Base-by-base conservation (phyloP, 768 basidiomycete species). In the Pleurotus tuber-regium region DNA sequence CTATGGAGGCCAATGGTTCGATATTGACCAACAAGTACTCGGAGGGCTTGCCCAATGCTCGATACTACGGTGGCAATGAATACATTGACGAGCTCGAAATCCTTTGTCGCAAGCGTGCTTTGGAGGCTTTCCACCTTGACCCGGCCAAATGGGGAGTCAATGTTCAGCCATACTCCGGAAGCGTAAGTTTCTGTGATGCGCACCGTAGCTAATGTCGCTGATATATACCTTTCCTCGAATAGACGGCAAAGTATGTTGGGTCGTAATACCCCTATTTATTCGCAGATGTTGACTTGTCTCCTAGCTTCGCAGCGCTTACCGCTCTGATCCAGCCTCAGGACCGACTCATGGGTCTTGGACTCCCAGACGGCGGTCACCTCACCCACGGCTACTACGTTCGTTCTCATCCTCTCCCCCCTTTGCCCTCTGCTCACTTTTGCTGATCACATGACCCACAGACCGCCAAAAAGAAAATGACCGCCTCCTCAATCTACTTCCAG, bases 1-100 rank as follows among this genome's bases (percentile, higher is more conserved):
- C 91, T 47, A 95, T 98, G 88, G 91, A 98, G 72, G 96, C 95
- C 57, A 98, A 98, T 72, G 97, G 97, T 43, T 98, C 96, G 50
- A 95, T 99, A 67, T 70, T 98, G 66, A 98, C 96, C 67, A 97
- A 97, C 84, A 98, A 98, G 75, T 97, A 97, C 79, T 98, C 97
- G 18, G 97, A 98, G 73, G 97, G 97, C 77, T 91, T 98, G 42
- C 97, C 97, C n/a, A 84, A 83, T 50, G 95, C 94, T 39, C 87
- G 95, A 53, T 97, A 97, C 74, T 98, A 96, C 60, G 94, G 93
- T 62, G 96, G 96, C 52, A 99, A 98, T 75, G 97, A 98, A 72
- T 88, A 88, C 75, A 89, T 98, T 60, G 97, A 98, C 65, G 92
- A 97, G 66, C 88, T 99, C 63, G 97, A 98, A 73, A 71, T 81